These are phyloP conservation scores for Rubia peregrina DNA, from an alignment of 305 asterid species.

Conservation along the genomic window DNA sequence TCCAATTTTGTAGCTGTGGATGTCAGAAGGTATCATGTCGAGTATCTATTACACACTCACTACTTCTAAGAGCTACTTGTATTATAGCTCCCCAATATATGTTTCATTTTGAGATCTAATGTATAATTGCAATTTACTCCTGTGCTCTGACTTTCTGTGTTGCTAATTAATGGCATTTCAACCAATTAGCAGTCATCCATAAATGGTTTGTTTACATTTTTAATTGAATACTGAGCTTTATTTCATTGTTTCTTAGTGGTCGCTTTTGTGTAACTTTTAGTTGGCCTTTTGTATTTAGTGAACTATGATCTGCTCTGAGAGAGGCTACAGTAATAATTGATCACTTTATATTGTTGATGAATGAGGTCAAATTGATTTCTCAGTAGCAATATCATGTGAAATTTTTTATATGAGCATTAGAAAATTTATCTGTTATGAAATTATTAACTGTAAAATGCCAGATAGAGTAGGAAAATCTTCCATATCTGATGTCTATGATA, in stretches of 20 bases:
- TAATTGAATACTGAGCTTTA: background rate
- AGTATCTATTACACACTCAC: slow-evolving; percentile 4
- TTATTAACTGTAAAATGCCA: background rate
- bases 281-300: background rate
- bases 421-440: background rate
- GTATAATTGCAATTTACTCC: background rate
- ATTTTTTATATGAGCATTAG: background rate
- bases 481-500: background rate
- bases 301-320: background rate
- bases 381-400: background rate
- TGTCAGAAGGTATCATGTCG: slow-evolving; percentile 61
- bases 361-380: background rate
- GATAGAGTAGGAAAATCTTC: background rate
- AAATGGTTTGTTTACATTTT: background rate
- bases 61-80: background rate
- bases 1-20: slow-evolving; percentile 62
- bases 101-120: background rate
- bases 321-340: background rate
- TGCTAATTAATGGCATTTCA: background rate
- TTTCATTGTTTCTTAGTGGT: background rate
- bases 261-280: background rate
- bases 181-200: background rate
- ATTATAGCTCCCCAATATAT: background rate
- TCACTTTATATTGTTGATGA: background rate
- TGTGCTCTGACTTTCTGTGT: background rate